Conservation (phyloP, 2,329 filamentous ascomycete species). For the Alternaria tenuissima region DNA sequence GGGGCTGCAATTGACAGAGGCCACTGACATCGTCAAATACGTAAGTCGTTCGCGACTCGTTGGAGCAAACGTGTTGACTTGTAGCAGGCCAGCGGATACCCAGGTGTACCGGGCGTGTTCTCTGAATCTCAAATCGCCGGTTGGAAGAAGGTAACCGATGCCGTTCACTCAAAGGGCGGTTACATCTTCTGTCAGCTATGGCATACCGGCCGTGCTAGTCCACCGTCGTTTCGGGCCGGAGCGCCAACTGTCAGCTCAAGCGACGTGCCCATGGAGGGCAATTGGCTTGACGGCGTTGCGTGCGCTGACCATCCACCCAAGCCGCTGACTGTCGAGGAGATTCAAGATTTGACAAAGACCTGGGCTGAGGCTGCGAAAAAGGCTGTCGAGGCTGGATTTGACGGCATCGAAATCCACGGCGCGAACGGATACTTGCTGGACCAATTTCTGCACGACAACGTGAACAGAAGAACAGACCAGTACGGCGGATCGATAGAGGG, state of each 20-base stretch:
- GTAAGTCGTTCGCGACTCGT: slow-evolving; percentile 21
- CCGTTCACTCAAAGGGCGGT: slow-evolving; percentile 61
- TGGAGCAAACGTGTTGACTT: slow-evolving; percentile 23
- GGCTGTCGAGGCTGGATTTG: slow-evolving; percentile 48
- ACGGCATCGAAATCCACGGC: slow-evolving; percentile 53
- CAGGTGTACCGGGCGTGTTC: slow-evolving; percentile 45
- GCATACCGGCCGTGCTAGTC: slow-evolving; percentile 58
- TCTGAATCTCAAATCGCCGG: slow-evolving; percentile 55
- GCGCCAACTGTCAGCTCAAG: slow-evolving; percentile 49
- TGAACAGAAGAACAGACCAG: slow-evolving; percentile 60
- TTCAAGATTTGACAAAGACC: slow-evolving; percentile 49
- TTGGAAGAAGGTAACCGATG: slow-evolving; percentile 62
- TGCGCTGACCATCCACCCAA: slow-evolving; percentile 47
- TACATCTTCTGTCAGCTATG: slow-evolving; percentile 58
- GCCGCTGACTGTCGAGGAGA: slow-evolving; percentile 51
- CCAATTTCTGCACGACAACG: slow-evolving; percentile 61
- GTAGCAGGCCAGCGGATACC: slow-evolving; percentile 51
- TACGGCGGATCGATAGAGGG: slow-evolving; percentile 63
- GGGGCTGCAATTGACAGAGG: slow-evolving; percentile 68
- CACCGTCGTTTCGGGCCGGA: slow-evolving; percentile 51
- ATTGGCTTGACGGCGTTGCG: slow-evolving; percentile 50
- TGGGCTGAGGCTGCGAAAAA: slow-evolving; percentile 51
- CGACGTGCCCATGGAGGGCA: slow-evolving; percentile 53
- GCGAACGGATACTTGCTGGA: slow-evolving; percentile 60
- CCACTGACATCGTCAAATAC: slow-evolving; percentile 53